A percentile compares a stretch with the other conserved stretches of the same genome.
Evolutionary conservation across 2,329 filamentous ascomycete species (phyloP).

Genomic region (Aspergillus fijiensis): DNA sequence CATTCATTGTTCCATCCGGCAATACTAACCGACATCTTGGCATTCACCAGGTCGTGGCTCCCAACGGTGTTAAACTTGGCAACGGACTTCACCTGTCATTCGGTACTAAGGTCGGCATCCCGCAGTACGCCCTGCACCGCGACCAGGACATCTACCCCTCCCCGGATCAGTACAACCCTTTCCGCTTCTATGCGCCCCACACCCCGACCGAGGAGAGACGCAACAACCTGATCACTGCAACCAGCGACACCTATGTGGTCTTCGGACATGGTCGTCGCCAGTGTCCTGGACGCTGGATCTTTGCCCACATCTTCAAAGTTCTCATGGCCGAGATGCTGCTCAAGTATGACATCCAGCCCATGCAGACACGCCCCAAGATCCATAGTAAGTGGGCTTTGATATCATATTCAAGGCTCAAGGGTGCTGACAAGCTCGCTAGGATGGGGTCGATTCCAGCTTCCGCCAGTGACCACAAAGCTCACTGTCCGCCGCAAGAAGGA

Average conservation of each 20-base stretch:
- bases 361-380: conserved; percentile 12
- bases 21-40: background rate
- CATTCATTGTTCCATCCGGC: background rate
- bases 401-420: background rate
- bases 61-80: conserved; percentile 8
- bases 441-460: conserved; percentile 18
- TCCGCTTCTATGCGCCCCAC: conserved; percentile 10
- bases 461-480: conserved; percentile 12
- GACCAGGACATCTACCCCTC: conserved; percentile 14
- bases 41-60: conserved; percentile 9
- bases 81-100: conserved; percentile 14
- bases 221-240: conserved; percentile 10
- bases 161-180: conserved; percentile 14
- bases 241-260: conserved; percentile 15
- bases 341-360: conserved; percentile 16
- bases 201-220: conserved; percentile 5
- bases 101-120: conserved; percentile 16
- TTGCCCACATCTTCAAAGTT: conserved; percentile 14
- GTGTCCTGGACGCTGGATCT: conserved; percentile 16
- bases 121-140: conserved; percentile 18
- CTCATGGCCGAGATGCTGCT: conserved; percentile 16
- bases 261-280: conserved; percentile 18
- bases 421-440: conserved; percentile 2
- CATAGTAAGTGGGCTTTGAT: conserved; percentile 2
- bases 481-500: conserved; percentile 12